Conservation (phyloP, 768 basidiomycete genomes). For the Termitomyces sp. region DNA sequence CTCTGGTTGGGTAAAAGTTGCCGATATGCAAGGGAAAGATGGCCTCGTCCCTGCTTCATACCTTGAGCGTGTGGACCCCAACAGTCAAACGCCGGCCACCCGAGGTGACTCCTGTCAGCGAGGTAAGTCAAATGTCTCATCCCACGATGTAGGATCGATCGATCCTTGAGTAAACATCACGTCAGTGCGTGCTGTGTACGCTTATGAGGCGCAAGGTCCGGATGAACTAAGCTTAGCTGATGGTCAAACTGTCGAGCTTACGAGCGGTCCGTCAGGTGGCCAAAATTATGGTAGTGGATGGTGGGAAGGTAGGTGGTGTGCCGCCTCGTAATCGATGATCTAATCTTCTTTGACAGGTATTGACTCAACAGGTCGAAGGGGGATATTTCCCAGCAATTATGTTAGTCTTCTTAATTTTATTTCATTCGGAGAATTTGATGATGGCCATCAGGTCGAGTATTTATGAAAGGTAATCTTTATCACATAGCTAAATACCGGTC, state of each 20-base stretch:
- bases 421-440: constrained; percentile 14
- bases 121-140: constrained; percentile 39
- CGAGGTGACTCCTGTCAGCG: constrained; percentile 39
- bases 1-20: constrained; percentile 83
- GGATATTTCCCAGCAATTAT: constrained; percentile 88
- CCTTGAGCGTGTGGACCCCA: constrained; percentile 37
- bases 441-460: constrained; percentile 44
- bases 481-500: not conserved
- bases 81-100: constrained; percentile 13
- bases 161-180: constrained; percentile 8
- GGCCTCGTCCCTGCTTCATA: constrained; percentile 89
- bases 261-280: constrained; percentile 58
- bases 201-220: constrained; percentile 68
- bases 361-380: constrained; percentile 57
- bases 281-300: constrained; percentile 73
- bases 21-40: constrained; percentile 49
- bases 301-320: constrained; percentile 72
- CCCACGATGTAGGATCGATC: not conserved
- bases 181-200: constrained; percentile 80
- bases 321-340: constrained; percentile 16
- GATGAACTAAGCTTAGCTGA: constrained; percentile 66
- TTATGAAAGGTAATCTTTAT: not conserved
- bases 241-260: constrained; percentile 62
- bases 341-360: constrained; percentile 44
- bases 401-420: constrained; percentile 41